Base-by-base conservation (phyloP, 306 rosid species). In the Cicer cuneatum region DNA sequence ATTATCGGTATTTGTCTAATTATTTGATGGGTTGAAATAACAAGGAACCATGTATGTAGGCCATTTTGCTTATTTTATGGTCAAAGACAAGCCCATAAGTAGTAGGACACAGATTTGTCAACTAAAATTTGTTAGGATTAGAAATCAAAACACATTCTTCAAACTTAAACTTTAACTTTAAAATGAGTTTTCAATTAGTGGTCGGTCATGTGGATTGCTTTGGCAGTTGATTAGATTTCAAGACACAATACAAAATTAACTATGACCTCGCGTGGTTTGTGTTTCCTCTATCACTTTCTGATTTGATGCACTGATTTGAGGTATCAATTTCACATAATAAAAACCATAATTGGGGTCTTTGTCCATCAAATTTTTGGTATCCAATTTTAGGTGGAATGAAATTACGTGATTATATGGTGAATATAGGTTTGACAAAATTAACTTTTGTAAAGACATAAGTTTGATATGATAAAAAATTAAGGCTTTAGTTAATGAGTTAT, bases 151-250 rank as follows among this genome's bases (percentile, higher is more conserved):
- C 66, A 52, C 58, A 29, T 51, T 56, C 8, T 54, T 61, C n/a
- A 52, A 60, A 19, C 53, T 10, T 47, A 13, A 13, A 7, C 56
- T 43, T 43, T 66, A 74, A 56, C 42, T 38, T 74, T 60, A 19
- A 49, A 70, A 64, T 13, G 65, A 42, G 51, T 39, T 48, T 77
- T 68, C 38, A 73, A 77, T 56, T 77, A 73, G 54, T 64, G 83
- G 78, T 77, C 59, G 73, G 82, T 69, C 87, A 84, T 64, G 85
- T 81, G 87, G 75, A 57, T 54, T 81, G 87, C 85, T 81, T 84
- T 84, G 82, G 82, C 43, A 75, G 62, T 46, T 70, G 62, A 54
- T 64, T 29, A 54, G 73, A 63, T 43, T 57, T 73, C 21, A 69
- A 75, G 72, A 73, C 12, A 42, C 10, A 15, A 8, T 80, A 77